Conservation (phyloP, 768 basidiomycete species). For the Auriculariales sp. region DNA sequence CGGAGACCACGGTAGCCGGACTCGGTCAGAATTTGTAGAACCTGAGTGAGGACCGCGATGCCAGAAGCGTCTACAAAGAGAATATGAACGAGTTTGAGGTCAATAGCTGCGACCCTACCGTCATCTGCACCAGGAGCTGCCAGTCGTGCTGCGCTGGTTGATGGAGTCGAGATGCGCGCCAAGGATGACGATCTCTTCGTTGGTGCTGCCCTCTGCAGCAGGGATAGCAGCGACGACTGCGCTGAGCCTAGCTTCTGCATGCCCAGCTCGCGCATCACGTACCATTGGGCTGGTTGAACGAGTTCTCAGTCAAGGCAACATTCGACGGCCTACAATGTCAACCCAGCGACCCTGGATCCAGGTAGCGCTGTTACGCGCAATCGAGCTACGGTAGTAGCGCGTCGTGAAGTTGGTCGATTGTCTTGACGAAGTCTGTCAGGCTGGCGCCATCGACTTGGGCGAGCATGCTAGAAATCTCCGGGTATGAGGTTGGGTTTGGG, state of each 20-base stretch:
- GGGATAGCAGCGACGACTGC: neutral
- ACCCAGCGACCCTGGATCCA: conserved; percentile 2
- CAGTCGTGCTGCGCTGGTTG: conserved; percentile 1
- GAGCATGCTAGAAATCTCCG: neutral
- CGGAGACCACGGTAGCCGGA: conserved; percentile 1
- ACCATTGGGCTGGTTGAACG: conserved; percentile 5
- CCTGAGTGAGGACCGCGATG: conserved; percentile 1
- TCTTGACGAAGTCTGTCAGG: neutral
- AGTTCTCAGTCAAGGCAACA: conserved; percentile 2
- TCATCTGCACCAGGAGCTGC: neutral
- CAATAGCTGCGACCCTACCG: neutral
- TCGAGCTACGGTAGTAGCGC: conserved; percentile 3
- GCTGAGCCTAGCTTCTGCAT: neutral
- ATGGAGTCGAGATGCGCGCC: conserved; percentile 3
- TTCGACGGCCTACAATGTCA: neutral
- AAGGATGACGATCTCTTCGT: neutral
- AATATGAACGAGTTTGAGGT: neutral
- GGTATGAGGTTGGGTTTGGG: conserved; percentile 1
- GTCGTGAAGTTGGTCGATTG: conserved; percentile 2
- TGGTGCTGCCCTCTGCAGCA: neutral
- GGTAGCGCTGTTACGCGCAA: neutral
- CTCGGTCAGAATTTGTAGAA: neutral
- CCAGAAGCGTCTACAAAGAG: conserved; percentile 2
- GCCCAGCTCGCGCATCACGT: neutral
- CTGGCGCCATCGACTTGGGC: neutral